A percentile compares a stretch with the other conserved stretches of the same genome.
These are phyloP conservation scores for Parmales sp. DNA, from an alignment of 108 stramenopile genomes.

Conservation along the genomic window DNA sequence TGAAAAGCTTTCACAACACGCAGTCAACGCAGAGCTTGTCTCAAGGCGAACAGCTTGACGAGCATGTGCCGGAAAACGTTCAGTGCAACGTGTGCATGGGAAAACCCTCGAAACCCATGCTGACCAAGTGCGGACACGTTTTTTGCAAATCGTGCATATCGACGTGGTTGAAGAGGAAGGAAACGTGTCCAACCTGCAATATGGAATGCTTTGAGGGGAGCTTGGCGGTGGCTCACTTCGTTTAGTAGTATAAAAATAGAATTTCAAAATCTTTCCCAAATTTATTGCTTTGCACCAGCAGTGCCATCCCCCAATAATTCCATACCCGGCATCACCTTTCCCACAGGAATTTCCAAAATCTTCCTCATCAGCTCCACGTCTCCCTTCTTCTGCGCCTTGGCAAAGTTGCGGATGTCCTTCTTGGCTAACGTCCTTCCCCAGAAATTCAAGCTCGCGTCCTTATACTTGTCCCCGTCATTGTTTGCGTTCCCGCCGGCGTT, in stretches of 20 bases:
- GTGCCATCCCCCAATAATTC: slow-evolving; percentile 80
- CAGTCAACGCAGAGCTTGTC: no score
- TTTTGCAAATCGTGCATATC: neutral
- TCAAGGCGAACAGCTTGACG: no score
- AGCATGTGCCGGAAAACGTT: neutral
- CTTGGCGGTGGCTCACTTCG: no score
- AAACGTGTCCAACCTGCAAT: neutral
- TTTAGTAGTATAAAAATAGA: no score
- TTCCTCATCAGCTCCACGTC: slow-evolving; percentile 71
- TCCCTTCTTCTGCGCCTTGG: slow-evolving; percentile 82
- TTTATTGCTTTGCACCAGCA: no score
- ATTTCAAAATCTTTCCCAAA: no score
- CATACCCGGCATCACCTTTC: slow-evolving; percentile 78
- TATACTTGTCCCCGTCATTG: slow-evolving; percentile 68
- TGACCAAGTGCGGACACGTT: neutral
- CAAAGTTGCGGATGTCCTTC: slow-evolving; percentile 74
- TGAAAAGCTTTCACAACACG: no score
- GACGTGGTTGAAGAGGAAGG: neutral
- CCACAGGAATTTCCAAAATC: slow-evolving; percentile 64
- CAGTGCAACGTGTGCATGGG: neutral
- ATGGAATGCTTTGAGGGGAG: no score
- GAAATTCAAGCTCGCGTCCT: slow-evolving; percentile 74
- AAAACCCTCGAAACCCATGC: neutral
- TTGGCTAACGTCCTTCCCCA: slow-evolving; percentile 74
- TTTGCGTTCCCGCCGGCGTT: slow-evolving; percentile 7